A percentile compares a stretch with the other conserved stretches of the same genome.
Conservation (phyloP, 257 asterid genomes). For the Penstemon barbatus region DNA sequence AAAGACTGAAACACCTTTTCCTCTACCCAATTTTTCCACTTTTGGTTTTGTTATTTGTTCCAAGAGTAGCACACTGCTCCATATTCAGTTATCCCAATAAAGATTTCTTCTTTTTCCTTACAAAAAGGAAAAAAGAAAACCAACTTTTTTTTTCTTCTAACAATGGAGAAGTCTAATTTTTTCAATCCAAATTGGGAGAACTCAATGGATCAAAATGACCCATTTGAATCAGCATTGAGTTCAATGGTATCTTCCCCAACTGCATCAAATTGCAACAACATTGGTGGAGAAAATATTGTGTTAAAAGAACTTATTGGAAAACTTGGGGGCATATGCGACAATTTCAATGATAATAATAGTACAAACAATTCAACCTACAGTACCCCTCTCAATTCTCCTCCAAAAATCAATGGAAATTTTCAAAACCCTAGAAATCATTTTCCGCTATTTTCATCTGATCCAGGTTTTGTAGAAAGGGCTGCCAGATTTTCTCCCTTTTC, state of each 20-base stretch:
- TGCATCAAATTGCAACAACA: slow-evolving; percentile 32
- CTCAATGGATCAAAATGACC: slow-evolving; percentile 59
- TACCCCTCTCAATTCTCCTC: slow-evolving; percentile 79
- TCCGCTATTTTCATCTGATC: slow-evolving; percentile 60
- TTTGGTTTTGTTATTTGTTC: no score
- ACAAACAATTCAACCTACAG: slow-evolving; percentile 56
- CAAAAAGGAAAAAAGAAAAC: neutral
- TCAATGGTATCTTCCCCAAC: slow-evolving; percentile 94
- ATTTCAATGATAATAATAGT: slow-evolving; percentile 31
- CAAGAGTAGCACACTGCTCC: no score
- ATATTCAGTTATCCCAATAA: no score
- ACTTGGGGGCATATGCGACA: slow-evolving; percentile 63
- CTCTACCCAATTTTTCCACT: no score
- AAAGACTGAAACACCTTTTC: no score
- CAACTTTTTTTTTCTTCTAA: no score
- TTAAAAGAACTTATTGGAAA: slow-evolving; percentile 73
- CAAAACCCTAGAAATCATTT: slow-evolving; percentile 31
- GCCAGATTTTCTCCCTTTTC: slow-evolving; percentile 63
- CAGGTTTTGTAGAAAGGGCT: slow-evolving; percentile 69
- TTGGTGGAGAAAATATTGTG: slow-evolving; percentile 45
- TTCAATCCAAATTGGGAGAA: slow-evolving; percentile 61
- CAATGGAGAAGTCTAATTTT: slow-evolving; percentile 46
- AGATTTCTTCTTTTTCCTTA: slow-evolving; percentile 2
- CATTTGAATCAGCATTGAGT: slow-evolving; percentile 82
- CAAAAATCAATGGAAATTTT: slow-evolving; percentile 55